These are phyloP conservation scores for Pseudozyma sp. DNA, from an alignment of 1,284 basidiomycete genomes.

Conservation along the genomic window DNA sequence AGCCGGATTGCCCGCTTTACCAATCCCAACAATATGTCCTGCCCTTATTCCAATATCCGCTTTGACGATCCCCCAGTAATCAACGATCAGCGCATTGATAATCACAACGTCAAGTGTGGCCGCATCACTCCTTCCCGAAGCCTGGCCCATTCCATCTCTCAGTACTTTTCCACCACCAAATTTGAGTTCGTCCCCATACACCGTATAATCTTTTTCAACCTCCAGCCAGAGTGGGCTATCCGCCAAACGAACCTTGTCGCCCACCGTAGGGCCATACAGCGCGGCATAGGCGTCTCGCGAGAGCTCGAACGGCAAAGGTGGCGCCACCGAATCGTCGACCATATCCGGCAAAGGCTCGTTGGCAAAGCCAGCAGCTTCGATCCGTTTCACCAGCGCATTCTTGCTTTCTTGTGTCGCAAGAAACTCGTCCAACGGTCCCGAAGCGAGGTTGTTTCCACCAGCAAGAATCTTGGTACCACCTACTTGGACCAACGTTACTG, in stretches of 20 bases:
- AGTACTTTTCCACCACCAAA: slow-evolving; percentile 82
- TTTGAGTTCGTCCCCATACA: slow-evolving; percentile 90
- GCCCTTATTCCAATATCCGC: slow-evolving; percentile 95
- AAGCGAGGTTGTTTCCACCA: slow-evolving; percentile 79
- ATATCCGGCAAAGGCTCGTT: slow-evolving; percentile 41
- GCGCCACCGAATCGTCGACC: slow-evolving; percentile 17
- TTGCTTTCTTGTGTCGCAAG: slow-evolving; percentile 18
- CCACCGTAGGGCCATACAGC: slow-evolving; percentile 83
- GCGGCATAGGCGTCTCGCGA: slow-evolving; percentile 59
- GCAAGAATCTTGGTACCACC: slow-evolving; percentile 76
- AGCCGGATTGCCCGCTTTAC: slow-evolving; percentile 97
- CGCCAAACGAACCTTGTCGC: slow-evolving; percentile 87
- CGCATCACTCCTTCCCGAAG: slow-evolving; percentile 77
- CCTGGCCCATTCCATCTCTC: slow-evolving; percentile 77
- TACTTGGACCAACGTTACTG: slow-evolving; percentile 83
- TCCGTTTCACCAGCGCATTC: slow-evolving; percentile 28
- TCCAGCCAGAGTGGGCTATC: slow-evolving; percentile 93
- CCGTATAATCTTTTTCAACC: slow-evolving; percentile 86
- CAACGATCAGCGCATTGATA: slow-evolving; percentile 92
- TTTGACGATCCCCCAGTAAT: slow-evolving; percentile 96
- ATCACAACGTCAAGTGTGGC: slow-evolving; percentile 90
- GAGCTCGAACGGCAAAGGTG: slow-evolving; percentile 46
- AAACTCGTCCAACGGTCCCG: slow-evolving; percentile 46
- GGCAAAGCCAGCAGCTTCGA: slow-evolving; percentile 49
- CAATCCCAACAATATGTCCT: slow-evolving; percentile 86